Evolutionary conservation across 805 yeast species (phyloP).

Genomic region (Pichia occidentalis): DNA sequence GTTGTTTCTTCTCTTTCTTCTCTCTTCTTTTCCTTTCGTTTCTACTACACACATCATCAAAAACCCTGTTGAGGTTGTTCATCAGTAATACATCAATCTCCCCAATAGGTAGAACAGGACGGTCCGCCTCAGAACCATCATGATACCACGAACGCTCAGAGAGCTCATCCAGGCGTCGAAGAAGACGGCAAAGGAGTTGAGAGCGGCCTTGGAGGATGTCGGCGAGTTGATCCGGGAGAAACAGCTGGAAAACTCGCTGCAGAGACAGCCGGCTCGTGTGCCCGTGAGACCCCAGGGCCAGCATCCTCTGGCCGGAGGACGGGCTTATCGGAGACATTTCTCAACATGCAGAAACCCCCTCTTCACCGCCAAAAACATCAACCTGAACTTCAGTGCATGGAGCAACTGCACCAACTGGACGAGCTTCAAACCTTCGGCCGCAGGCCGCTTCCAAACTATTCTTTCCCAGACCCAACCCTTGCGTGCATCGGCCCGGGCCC

Average conservation of each 20-base stretch:
- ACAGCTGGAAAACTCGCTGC: constrained; percentile 27
- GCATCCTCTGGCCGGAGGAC: constrained; percentile 22
- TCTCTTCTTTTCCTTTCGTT: too few species aligned
- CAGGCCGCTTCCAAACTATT: constrained; percentile 16
- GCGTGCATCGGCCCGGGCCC: constrained; percentile 17
- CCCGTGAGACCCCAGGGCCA: constrained; percentile 11
- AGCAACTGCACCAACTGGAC: too few species aligned
- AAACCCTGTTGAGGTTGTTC: too few species aligned
- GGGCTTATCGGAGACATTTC: constrained; percentile 20
- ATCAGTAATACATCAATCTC: too few species aligned
- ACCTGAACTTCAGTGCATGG: constrained; percentile 1
- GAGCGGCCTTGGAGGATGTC: constrained; percentile 43
- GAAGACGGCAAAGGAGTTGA: constrained; percentile 40
- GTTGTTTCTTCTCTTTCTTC: too few species aligned
- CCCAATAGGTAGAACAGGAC: too few species aligned
- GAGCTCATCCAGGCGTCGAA: constrained; percentile 41
- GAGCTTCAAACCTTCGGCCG: constrained; percentile 5
- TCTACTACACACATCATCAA: too few species aligned
- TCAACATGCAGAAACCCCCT: constrained; percentile 16
- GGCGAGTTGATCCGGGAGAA: constrained; percentile 30
- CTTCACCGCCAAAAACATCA: constrained; percentile 4
- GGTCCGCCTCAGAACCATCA: neutral
- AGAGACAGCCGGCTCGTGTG: constrained; percentile 36
- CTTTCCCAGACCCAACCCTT: constrained; percentile 27
- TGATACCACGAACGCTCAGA: constrained; percentile 25